A percentile compares a stretch with the other conserved stretches of the same genome.
phyloP scores from a whole-genome alignment of 2,329 filamentous ascomycete genomes.

The Botryotinia calthae region DNA sequence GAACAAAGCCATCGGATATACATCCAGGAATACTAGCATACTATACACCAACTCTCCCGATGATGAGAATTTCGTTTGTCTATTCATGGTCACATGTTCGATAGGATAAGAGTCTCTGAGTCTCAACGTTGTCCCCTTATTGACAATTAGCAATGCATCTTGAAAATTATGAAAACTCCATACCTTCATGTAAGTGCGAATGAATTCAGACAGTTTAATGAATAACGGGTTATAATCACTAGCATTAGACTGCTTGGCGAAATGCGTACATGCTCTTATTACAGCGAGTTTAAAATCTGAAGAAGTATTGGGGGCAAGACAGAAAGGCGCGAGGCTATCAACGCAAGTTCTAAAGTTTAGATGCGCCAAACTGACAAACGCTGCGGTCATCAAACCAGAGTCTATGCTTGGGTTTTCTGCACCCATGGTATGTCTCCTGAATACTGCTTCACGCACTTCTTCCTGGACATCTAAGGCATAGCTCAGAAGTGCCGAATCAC shows the following conservation, averaged over 20 bases:
- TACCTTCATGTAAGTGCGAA: conserved; percentile 57
- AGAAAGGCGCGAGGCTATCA: conserved; percentile 55
- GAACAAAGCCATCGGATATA: conserved; percentile 51
- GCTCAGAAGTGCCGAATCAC: conserved; percentile 56
- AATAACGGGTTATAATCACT: conserved; percentile 56
- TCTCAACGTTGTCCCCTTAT: conserved; percentile 28
- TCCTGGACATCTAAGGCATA: conserved; percentile 69
- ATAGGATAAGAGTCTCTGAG: conserved; percentile 35
- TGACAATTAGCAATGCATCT: conserved; percentile 24
- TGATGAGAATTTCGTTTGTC: conserved; percentile 42
- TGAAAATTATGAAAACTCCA: conserved; percentile 2
- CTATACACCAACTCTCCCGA: conserved; percentile 48
- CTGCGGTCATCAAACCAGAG: conserved; percentile 62
- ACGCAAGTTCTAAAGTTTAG: conserved; percentile 59
- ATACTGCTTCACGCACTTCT: conserved; percentile 64
- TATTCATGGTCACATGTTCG: conserved; percentile 44
- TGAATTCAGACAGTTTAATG: conserved; percentile 53
- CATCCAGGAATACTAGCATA: conserved; percentile 57
- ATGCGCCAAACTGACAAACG: conserved; percentile 63
- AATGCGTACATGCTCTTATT: conserved; percentile 61
- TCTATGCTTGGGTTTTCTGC: conserved; percentile 54
- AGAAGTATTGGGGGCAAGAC: conserved; percentile 56
- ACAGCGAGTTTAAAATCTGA: conserved; percentile 60
- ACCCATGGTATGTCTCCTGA: conserved; percentile 50
- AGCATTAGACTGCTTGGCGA: conserved; percentile 52